A percentile compares a stretch with the other conserved stretches of the same genome.
phyloP scores from a whole-genome alignment of 1,139 yeast species.

The Candida tropicalis region DNA sequence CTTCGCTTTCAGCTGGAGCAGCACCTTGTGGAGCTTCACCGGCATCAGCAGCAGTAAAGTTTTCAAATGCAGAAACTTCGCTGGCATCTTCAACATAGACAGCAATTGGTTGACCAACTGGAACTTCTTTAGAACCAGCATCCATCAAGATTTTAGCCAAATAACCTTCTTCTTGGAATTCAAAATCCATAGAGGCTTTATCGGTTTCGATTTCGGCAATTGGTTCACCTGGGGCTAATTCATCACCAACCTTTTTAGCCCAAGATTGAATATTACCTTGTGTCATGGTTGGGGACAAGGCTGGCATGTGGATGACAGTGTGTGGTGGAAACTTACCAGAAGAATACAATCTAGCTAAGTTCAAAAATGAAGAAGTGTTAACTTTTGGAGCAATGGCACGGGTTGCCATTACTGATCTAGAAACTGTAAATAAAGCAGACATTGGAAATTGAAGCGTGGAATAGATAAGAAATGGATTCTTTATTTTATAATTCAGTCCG shows the following conservation, averaged over 20 bases:
- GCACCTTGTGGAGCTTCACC: slow-evolving; percentile 53
- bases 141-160: slow-evolving; percentile 87
- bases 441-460: slow-evolving; percentile 22
- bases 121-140: slow-evolving; percentile 86
- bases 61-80: slow-evolving; percentile 86
- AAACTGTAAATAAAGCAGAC: slow-evolving; percentile 39
- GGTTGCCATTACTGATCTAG: slow-evolving; percentile 30
- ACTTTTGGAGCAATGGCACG: slow-evolving; percentile 24
- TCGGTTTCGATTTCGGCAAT: slow-evolving; percentile 98
- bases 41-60: slow-evolving; percentile 84
- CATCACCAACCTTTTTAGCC: slow-evolving; percentile 88
- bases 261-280: slow-evolving; percentile 89
- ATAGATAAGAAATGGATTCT: not conserved
- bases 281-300: slow-evolving; percentile 97
- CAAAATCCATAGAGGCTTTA: slow-evolving; percentile 98
- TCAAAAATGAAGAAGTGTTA: slow-evolving; percentile 23
- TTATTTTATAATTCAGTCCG: not conserved
- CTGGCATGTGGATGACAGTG: slow-evolving; percentile 82
- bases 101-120: slow-evolving; percentile 95
- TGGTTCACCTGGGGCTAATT: slow-evolving; percentile 86
- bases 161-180: slow-evolving; percentile 97
- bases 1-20: slow-evolving; percentile 36
- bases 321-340: slow-evolving; percentile 63
- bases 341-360: slow-evolving; percentile 44
- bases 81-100: slow-evolving; percentile 87